Evolutionary conservation across 2,329 filamentous ascomycete genomes (phyloP).

Genomic region (Uncinocarpus reesii): DNA sequence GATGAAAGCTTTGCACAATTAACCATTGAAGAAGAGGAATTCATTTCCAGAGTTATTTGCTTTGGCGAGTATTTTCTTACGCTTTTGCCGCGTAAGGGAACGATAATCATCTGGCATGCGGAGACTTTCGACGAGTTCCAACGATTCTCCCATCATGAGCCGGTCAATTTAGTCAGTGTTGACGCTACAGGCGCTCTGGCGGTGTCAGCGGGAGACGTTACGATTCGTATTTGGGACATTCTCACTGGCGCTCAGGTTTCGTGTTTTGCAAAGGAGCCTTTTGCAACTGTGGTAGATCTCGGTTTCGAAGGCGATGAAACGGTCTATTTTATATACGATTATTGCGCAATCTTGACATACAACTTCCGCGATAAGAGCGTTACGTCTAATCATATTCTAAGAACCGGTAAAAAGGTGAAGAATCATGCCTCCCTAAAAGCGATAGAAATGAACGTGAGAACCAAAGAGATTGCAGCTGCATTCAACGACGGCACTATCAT

Average conservation of each 20-base stretch:
- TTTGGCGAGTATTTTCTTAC: slow-evolving; percentile 19
- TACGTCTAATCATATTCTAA: too few relatives aligned
- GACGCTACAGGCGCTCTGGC: slow-evolving; percentile 15
- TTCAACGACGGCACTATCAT: too few relatives aligned
- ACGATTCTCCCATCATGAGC: slow-evolving; percentile 18
- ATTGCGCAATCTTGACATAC: too few relatives aligned
- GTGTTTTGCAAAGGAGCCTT: too few relatives aligned
- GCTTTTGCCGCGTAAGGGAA: slow-evolving; percentile 19
- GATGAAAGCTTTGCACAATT: slow-evolving; percentile 18
- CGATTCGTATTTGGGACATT: slow-evolving; percentile 20
- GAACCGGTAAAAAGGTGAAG: too few relatives aligned
- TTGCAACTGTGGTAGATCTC: too few relatives aligned
- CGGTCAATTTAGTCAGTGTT: slow-evolving; percentile 15
- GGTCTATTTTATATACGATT: too few relatives aligned
- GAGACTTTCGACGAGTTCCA: slow-evolving; percentile 20
- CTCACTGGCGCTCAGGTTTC: slow-evolving; percentile 8
- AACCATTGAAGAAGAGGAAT: slow-evolving; percentile 11
- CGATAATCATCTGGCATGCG: slow-evolving; percentile 19
- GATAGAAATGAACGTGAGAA: too few relatives aligned
- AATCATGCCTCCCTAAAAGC: too few relatives aligned
- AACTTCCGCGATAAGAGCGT: too few relatives aligned
- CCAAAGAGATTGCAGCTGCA: too few relatives aligned
- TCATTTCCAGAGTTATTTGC: slow-evolving; percentile 14
- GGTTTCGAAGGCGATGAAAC: too few relatives aligned
- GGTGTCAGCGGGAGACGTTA: slow-evolving; percentile 17